These are phyloP conservation scores for Candida saitoana DNA, from an alignment of 805 yeast genomes.

Conservation along the genomic window DNA sequence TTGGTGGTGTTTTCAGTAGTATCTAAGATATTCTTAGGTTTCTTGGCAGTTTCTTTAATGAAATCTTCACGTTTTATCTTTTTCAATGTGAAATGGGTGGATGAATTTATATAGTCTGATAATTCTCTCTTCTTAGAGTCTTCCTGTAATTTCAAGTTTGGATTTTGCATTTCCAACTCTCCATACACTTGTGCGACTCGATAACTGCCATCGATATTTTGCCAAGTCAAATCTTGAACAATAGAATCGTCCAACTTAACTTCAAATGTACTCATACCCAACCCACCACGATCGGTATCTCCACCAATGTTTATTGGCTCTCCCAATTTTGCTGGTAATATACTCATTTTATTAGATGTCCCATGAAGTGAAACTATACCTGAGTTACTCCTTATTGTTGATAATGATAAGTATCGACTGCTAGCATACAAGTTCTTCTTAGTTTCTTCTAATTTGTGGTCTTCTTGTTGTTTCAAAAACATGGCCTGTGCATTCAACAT, in stretches of 20 bases:
- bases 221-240: constrained; percentile 71
- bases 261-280: constrained; percentile 44
- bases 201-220: constrained; percentile 72
- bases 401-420: constrained; percentile 27
- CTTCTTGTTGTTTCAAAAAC: constrained; percentile 29
- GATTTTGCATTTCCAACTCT: constrained; percentile 40
- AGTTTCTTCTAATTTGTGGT: constrained; percentile 20
- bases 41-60: constrained; percentile 7
- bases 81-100: constrained; percentile 30
- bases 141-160: constrained; percentile 7
- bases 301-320: constrained; percentile 47
- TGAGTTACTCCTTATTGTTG: constrained; percentile 27
- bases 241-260: constrained; percentile 65
- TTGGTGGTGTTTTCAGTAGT: constrained; percentile 25
- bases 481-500: constrained; percentile 20
- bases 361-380: constrained; percentile 9
- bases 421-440: constrained; percentile 17
- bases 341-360: constrained; percentile 23
- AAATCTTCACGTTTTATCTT: constrained; percentile 15
- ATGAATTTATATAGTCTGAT: constrained; percentile 26
- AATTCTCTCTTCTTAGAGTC: constrained; percentile 12
- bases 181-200: constrained; percentile 82
- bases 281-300: constrained; percentile 31
- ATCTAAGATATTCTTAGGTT: constrained; percentile 3
- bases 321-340: constrained; percentile 33